These are phyloP conservation scores for Trichoderma reesei DNA, from an alignment of 495 filamentous ascomycete genomes.

Conservation along the genomic window DNA sequence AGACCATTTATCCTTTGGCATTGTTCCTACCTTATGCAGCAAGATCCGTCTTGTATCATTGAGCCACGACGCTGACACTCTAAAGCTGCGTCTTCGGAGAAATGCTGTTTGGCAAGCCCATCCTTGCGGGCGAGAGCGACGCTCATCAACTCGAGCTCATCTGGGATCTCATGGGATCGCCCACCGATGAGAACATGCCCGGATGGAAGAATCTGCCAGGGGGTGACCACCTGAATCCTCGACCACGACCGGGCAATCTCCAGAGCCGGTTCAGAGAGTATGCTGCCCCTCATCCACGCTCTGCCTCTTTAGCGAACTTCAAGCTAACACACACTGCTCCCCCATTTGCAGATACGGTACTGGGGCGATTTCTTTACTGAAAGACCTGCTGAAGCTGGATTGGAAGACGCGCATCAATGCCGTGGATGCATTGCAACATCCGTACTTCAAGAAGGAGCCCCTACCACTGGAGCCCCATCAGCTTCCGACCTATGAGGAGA, in stretches of 20 bases:
- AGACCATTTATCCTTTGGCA: too few relatives aligned
- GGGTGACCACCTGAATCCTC: conserved; percentile 63
- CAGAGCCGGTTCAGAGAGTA: conserved; percentile 62
- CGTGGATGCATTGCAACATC: conserved; percentile 85
- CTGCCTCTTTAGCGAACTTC: neutral
- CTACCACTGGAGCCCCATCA: conserved; percentile 74
- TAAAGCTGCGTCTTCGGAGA: conserved; percentile 89
- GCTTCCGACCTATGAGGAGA: conserved; percentile 81
- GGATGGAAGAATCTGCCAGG: conserved; percentile 76
- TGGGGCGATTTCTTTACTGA: conserved; percentile 66
- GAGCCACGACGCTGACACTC: conserved; percentile 25
- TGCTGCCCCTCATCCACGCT: conserved; percentile 13
- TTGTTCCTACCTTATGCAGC: too few relatives aligned
- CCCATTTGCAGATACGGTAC: conserved; percentile 11
- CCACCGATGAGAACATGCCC: conserved; percentile 87
- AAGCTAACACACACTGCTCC: neutral
- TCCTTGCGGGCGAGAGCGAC: conserved; percentile 83
- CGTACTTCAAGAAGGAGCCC: conserved; percentile 74
- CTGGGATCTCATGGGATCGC: conserved; percentile 86
- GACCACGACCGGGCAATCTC: conserved; percentile 55
- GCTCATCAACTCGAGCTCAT: conserved; percentile 82
- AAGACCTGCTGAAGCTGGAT: conserved; percentile 77
- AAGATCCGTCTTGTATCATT: too few relatives aligned
- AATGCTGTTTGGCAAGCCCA: conserved; percentile 92
- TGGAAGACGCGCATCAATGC: conserved; percentile 85